A percentile compares a stretch with the other conserved stretches of the same genome.
Evolutionary conservation across 139 green algal genomes (phyloP).

Genomic region (Tetradesmus lagerheimii): DNA sequence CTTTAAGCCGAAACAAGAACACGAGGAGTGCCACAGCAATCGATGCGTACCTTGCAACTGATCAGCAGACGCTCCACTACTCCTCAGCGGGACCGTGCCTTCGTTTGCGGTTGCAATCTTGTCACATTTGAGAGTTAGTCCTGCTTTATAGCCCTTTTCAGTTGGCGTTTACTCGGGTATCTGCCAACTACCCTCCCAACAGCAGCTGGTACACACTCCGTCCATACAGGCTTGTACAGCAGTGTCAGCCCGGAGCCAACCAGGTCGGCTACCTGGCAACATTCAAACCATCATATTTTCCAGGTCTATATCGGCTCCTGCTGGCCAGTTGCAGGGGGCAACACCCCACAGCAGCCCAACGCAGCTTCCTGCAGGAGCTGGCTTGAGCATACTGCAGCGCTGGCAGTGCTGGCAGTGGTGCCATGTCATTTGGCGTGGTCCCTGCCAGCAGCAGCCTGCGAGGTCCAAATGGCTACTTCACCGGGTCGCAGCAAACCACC

Average conservation of each 20-base stretch:
- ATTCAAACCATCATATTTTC: not conserved
- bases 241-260: not conserved
- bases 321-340: not conserved
- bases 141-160: not conserved
- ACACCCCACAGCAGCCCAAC: not conserved
- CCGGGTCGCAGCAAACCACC: not conserved
- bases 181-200: not conserved
- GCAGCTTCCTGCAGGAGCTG: not conserved
- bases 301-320: not conserved
- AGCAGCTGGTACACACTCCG: not conserved
- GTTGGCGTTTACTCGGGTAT: not conserved
- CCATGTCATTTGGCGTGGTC: conserved; percentile 45
- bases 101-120: not conserved
- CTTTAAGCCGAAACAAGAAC: no score
- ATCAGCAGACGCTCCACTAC: not conserved
- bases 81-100: not conserved
- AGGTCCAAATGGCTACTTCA: conserved; percentile 40
- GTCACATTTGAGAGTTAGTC: no score
- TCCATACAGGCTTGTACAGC: not conserved
- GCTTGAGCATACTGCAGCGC: conserved; percentile 2
- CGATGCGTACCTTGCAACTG: not conserved
- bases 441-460: conserved; percentile 31
- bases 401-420: not conserved
- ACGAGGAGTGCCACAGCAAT: no score
- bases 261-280: no score